These are phyloP conservation scores for Myriosclerotinia curreyana DNA, from an alignment of 2,329 filamentous ascomycete genomes.

Conservation along the genomic window DNA sequence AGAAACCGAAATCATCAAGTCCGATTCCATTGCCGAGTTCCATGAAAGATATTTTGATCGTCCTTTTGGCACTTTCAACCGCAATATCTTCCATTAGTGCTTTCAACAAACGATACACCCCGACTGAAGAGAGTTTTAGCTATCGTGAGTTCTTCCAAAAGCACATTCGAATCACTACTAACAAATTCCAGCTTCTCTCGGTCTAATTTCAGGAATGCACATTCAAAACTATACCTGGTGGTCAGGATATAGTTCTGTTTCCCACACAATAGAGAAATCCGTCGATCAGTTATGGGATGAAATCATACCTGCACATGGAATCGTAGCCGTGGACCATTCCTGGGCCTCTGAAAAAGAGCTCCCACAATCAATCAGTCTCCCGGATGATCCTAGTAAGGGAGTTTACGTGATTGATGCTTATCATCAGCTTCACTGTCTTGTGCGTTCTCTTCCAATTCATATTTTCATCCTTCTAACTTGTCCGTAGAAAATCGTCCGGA, in stretches of 20 bases:
- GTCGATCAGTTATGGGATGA: not conserved
- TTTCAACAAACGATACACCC: not conserved
- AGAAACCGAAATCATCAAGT: not conserved
- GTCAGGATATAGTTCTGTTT: not conserved
- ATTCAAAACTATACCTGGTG: not conserved
- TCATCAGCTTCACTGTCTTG: conserved; percentile 1
- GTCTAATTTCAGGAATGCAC: not conserved
- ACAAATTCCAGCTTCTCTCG: not conserved
- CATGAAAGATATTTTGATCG: not conserved
- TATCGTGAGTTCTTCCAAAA: not conserved
- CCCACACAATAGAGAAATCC: not conserved
- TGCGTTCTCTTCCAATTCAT: not conserved
- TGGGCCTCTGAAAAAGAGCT: not conserved
- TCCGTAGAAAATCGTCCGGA: not conserved
- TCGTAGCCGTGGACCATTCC: not conserved
- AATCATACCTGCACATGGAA: not conserved
- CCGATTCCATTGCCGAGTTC: not conserved
- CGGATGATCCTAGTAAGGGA: not conserved
- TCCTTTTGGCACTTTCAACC: not conserved
- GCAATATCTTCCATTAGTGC: not conserved
- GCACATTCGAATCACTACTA: not conserved
- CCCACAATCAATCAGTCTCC: not conserved
- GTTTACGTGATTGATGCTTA: conserved; percentile 5
- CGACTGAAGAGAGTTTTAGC: not conserved
- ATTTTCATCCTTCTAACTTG: not conserved